phyloP scores from a whole-genome alignment of 768 basidiomycete genomes.

The Suillus hirtellus region DNA sequence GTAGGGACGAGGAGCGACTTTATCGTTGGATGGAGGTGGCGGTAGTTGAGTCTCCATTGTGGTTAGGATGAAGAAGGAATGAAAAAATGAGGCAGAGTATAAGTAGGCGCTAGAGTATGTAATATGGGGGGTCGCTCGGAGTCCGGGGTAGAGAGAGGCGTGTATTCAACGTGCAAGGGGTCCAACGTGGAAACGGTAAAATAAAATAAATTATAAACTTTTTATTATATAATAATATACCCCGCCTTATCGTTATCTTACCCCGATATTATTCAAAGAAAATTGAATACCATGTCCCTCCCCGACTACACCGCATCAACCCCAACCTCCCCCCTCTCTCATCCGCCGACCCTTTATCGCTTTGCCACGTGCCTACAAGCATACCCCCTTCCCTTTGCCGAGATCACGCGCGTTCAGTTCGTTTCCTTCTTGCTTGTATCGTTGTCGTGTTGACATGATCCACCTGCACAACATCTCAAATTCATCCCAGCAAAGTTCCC shows the following conservation, averaged over 20 bases:
- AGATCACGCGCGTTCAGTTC: not conserved
- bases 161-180: constrained; percentile 1
- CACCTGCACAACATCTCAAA: not conserved
- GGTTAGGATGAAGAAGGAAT: constrained; percentile 12
- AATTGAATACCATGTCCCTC: too few species aligned
- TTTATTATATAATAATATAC: not conserved
- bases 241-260: not conserved
- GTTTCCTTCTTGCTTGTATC: not conserved
- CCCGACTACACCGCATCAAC: too few species aligned
- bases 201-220: not conserved
- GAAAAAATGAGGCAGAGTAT: constrained; percentile 16
- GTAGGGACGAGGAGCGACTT: constrained; percentile 72
- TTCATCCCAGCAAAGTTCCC: not conserved
- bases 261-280: too few species aligned
- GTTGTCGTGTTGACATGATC: not conserved
- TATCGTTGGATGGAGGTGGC: constrained; percentile 31
- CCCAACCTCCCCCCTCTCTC: too few species aligned
- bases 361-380: not conserved
- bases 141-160: constrained; percentile 3
- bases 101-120: constrained; percentile 10
- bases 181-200: not conserved
- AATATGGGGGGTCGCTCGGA: constrained; percentile 2
- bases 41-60: constrained; percentile 27
- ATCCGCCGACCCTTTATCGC: not conserved
- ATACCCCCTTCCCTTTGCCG: not conserved